These are phyloP conservation scores for Kwoniella dejecticola DNA, from an alignment of 768 basidiomycete genomes.

Conservation along the genomic window DNA sequence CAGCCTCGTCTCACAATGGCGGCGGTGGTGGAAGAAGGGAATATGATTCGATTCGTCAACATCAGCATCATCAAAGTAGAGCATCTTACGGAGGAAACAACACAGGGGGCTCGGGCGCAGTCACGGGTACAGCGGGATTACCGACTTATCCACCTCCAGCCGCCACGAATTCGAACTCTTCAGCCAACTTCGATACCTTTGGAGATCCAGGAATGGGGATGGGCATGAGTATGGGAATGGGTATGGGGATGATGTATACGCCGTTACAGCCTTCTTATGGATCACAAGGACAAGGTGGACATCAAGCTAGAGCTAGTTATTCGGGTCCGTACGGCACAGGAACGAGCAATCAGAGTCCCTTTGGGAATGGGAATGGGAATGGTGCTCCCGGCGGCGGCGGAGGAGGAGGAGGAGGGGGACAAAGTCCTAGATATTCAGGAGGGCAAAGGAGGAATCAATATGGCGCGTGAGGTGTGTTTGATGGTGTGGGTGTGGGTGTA, in stretches of 20 bases:
- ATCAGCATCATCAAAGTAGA: constrained; percentile 2
- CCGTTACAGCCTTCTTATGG: constrained; percentile 38
- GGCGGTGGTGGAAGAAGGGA: constrained; percentile 16
- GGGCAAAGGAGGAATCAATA: constrained; percentile 39
- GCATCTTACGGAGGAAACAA: constrained; percentile 1
- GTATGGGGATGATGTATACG: constrained; percentile 47
- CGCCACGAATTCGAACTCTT: constrained; percentile 19
- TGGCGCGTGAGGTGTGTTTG: constrained; percentile 17
- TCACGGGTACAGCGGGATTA: constrained; percentile 21
- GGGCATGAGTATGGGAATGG: constrained; percentile 15
- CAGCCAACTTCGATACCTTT: constrained; percentile 36
- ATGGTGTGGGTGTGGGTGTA: no score
- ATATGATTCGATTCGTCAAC: constrained; percentile 29
- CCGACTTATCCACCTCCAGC: constrained; percentile 47
- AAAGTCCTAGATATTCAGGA: constrained; percentile 35
- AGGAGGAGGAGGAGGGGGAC: constrained; percentile 11
- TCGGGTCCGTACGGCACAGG: constrained; percentile 39
- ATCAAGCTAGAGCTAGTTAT: constrained; percentile 42
- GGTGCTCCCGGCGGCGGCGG: background rate
- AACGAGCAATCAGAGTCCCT: constrained; percentile 25
- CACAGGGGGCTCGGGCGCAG: background rate
- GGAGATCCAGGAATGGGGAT: constrained; percentile 14
- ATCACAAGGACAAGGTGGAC: constrained; percentile 19
- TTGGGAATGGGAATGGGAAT: constrained; percentile 7
- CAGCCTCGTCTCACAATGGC: background rate